These are phyloP conservation scores for Haematococcus lacustris DNA, from an alignment of 139 green algal genomes.

Conservation along the genomic window DNA sequence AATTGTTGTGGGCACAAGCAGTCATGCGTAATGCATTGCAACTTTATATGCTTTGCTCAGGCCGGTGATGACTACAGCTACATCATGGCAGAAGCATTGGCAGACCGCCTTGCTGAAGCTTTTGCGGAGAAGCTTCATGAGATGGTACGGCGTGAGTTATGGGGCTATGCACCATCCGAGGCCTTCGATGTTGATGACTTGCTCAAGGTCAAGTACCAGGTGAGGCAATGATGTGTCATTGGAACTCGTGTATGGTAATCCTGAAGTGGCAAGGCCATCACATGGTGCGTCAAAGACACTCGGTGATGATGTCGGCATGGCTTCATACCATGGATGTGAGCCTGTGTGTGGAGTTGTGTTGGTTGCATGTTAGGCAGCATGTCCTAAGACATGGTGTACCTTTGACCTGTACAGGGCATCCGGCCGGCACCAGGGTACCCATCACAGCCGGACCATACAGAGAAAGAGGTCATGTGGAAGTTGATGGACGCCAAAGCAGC, in stretches of 20 bases:
- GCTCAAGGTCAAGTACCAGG: slow-evolving; percentile 98
- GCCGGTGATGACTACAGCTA: slow-evolving; percentile 80
- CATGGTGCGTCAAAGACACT: neutral
- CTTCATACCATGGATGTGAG: neutral
- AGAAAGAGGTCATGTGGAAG: slow-evolving; percentile 95
- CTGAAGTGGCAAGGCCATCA: neutral
- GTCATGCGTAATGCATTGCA: neutral
- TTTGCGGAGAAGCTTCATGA: slow-evolving; percentile 94
- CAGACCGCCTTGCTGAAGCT: slow-evolving; percentile 93
- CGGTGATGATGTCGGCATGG: neutral
- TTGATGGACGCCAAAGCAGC: slow-evolving; percentile 74
- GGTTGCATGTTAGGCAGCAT: neutral
- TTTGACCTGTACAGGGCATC: slow-evolving; percentile 68
- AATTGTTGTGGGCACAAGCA: neutral
- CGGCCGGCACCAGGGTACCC: slow-evolving; percentile 94
- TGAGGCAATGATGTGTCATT: slow-evolving; percentile 12
- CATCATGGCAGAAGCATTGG: slow-evolving; percentile 98
- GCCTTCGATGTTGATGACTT: slow-evolving; percentile 80
- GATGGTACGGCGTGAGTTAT: slow-evolving; percentile 80
- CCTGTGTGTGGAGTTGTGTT: neutral
- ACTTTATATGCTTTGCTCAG: neutral
- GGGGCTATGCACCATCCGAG: slow-evolving; percentile 91
- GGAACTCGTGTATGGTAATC: neutral
- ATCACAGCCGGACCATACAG: slow-evolving; percentile 95
- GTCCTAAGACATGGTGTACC: neutral